phyloP scores from a whole-genome alignment of 129 eudicot genomes.

The Pulicaria dysenterica region DNA sequence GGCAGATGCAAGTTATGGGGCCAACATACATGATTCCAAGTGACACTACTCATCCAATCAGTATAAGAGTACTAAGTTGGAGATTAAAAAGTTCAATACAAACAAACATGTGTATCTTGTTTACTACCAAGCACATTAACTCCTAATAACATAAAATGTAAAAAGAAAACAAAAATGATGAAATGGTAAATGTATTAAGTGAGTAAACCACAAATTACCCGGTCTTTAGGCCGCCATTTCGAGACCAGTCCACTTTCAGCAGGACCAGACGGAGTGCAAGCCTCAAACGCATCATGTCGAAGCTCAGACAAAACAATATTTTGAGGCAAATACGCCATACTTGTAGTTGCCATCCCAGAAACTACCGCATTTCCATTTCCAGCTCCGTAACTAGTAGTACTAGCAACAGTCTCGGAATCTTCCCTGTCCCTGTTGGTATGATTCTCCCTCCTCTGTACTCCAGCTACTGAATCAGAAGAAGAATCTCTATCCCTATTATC shows the following conservation, averaged over 20 bases:
- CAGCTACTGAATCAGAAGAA: conserved; percentile 41
- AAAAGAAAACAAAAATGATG: not conserved
- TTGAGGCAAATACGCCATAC: conserved; percentile 89
- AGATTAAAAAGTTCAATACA: conserved; percentile 14
- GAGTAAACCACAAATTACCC: conserved; percentile 49
- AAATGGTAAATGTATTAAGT: not conserved
- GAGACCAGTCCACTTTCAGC: conserved; percentile 80
- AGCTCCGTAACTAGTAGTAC: conserved; percentile 43
- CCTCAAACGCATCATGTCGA: conserved; percentile 85
- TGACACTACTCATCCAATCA: conserved; percentile 21
- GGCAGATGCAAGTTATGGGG: not conserved
- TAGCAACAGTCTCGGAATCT: conserved; percentile 56
- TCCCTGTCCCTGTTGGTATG: conserved; percentile 31
- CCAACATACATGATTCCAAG: conserved; percentile 12
- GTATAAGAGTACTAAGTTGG: conserved; percentile 1
- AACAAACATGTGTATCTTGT: not conserved
- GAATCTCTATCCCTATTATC: conserved; percentile 43
- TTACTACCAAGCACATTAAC: not conserved
- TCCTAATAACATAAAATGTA: conserved; percentile 8
- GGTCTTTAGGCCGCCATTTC: conserved; percentile 88
- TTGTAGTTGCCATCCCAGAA: conserved; percentile 51
- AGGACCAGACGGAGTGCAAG: conserved; percentile 68
- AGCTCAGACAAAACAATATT: conserved; percentile 80
- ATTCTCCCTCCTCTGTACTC: conserved; percentile 32
- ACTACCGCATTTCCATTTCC: conserved; percentile 35